These are phyloP conservation scores for Aspergillus novoparasiticus DNA, from an alignment of 2,329 filamentous ascomycete species.

Conservation along the genomic window DNA sequence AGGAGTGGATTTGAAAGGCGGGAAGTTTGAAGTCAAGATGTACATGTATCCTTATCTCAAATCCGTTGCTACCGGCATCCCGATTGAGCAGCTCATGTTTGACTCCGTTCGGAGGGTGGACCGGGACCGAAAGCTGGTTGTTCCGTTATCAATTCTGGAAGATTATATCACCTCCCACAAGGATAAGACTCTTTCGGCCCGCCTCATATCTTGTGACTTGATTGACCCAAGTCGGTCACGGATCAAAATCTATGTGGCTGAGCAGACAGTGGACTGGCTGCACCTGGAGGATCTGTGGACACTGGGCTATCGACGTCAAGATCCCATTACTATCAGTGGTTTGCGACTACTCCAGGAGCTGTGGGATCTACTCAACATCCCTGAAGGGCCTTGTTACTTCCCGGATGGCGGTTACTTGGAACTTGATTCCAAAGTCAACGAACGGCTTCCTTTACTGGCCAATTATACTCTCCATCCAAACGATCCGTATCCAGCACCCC, in stretches of 20 bases:
- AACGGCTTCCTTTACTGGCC: conserved; percentile 16
- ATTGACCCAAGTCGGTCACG: conserved; percentile 14
- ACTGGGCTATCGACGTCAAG: conserved; percentile 10
- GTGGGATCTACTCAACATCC: conserved; percentile 16
- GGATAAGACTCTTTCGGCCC: conserved; percentile 1
- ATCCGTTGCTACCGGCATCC: conserved; percentile 13
- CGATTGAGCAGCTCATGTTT: conserved; percentile 16
- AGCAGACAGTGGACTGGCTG: conserved; percentile 11
- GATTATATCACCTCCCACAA: not conserved
- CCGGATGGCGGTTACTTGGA: not conserved
- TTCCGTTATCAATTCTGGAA: not conserved
- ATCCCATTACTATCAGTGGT: conserved; percentile 5
- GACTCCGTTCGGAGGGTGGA: conserved; percentile 5
- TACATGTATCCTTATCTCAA: conserved; percentile 22
- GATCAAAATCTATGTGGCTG: conserved; percentile 20
- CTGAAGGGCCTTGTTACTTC: not conserved
- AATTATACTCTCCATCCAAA: conserved; percentile 19
- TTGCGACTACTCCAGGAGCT: conserved; percentile 16
- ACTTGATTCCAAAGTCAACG: conserved; percentile 7
- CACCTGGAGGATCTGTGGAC: conserved; percentile 18
- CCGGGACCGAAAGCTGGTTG: not conserved
- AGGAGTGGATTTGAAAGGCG: conserved; percentile 16
- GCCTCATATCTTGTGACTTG: conserved; percentile 19
- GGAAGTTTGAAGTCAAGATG: conserved; percentile 12
- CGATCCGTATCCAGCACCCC: conserved; percentile 16